These are phyloP conservation scores for Aegilops sharonensis DNA, from an alignment of 176 grass and related monocot genomes.

Conservation along the genomic window DNA sequence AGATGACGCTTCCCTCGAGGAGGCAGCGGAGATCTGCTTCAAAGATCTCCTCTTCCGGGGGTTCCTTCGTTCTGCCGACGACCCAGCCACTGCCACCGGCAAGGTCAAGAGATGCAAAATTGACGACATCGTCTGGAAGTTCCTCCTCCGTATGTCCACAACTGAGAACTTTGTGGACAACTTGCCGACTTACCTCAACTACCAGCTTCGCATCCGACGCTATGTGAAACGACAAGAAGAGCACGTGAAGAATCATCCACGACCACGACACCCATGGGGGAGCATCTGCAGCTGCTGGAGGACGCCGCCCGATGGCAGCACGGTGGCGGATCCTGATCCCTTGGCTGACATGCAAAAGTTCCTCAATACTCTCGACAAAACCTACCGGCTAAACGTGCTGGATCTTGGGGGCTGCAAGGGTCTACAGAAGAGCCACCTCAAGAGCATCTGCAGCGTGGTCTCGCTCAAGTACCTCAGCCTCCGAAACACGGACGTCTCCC, in stretches of 20 bases:
- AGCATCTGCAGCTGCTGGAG: not conserved
- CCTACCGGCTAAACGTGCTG: conserved; percentile 8
- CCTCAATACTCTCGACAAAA: not conserved
- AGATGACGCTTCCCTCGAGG: not conserved
- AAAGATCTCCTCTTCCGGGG: not conserved
- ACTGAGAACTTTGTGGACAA: not conserved
- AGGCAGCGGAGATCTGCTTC: not conserved
- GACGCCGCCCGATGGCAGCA: too few relatives aligned
- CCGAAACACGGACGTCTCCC: not conserved
- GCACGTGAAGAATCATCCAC: too few relatives aligned
- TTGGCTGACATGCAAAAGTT: not conserved
- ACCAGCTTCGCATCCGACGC: not conserved
- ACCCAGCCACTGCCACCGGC: not conserved
- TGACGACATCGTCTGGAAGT: fast-evolving
- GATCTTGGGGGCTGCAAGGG: conserved; percentile 12
- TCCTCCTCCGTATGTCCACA: not conserved
- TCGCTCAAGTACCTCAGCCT: conserved; percentile 25
- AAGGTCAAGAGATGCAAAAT: not conserved
- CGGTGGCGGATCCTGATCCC: not conserved
- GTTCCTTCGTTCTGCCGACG: not conserved
- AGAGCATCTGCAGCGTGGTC: not conserved
- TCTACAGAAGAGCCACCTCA: not conserved
- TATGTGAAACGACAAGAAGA: not conserved
- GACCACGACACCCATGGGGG: too few relatives aligned
- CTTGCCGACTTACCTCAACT: not conserved